Evolutionary conservation across 495 filamentous ascomycete species (phyloP), one percentile per base, ranked within the genome.

Genomic region (Penicillium canescens): DNA sequence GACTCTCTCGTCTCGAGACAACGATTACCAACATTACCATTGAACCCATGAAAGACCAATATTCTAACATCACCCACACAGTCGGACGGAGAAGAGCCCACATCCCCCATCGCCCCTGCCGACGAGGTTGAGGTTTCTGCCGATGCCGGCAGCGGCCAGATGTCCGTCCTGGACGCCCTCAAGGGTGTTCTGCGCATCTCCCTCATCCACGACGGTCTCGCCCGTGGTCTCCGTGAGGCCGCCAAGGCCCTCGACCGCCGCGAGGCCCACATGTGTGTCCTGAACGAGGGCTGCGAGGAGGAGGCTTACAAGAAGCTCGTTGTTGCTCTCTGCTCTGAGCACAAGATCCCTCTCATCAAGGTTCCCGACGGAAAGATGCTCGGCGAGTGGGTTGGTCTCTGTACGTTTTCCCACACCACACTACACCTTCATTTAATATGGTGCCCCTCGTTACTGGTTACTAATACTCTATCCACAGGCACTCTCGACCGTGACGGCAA

Each of bases 261-360:
- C 61, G 90, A 98, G 83, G 94, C 94, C 24, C 95, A 98, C 78
- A 96, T 98, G 91, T 98, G 95, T 78, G 94, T 98, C 63, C 85
- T 98, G 53, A 98, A 98, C 82, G 94, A 98, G 84, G 86, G 78
- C 57, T 98, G 94, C 81, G 94, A 98, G 80, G 95, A 98, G 84
- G 94, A 98, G 83, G 93, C 94, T 58, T 98, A 98, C 83, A 98
- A 98, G 90, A 98, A 98, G 86, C 85, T 98, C 44, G 93, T 98
- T 60, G 90, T 98, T 57, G 94, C 94, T 60, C 85, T 98, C 48
- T 98, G 94, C 86, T 88, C 85, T 46, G 94, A 98, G 83, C 94
- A 98, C 82, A 94, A 96, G 86, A 98, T 98, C 68, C 94, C 94
- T 54, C 81, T 98, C 57, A 98, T 98, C 84, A 97, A 98, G 88